Conservation (phyloP, 768 basidiomycete genomes). For the Galerina sulciceps region DNA sequence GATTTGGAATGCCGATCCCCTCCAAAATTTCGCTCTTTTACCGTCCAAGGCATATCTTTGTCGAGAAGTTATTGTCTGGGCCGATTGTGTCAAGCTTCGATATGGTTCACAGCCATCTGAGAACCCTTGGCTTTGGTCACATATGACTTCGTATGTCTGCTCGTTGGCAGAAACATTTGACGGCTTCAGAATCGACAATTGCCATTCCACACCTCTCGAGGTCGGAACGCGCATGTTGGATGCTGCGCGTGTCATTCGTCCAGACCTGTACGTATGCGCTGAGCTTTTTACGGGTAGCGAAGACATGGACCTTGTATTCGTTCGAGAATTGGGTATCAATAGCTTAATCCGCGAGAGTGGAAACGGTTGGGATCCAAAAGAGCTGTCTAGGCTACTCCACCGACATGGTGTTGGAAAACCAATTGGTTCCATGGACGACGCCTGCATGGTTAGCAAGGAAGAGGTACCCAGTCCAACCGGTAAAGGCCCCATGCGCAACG, state of each 20-base stretch:
- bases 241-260: conserved; percentile 84
- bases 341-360: conserved; percentile 94
- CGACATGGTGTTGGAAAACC: conserved; percentile 92
- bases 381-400: conserved; percentile 87
- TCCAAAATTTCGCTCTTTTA: conserved; percentile 90
- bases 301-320: conserved; percentile 91
- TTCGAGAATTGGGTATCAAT: conserved; percentile 91
- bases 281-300: conserved; percentile 97
- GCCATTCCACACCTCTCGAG: conserved; percentile 94
- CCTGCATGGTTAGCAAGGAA: conserved; percentile 76
- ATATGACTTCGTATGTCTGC: conserved; percentile 86
- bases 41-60: conserved; percentile 95
- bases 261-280: conserved; percentile 94
- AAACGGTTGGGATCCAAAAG: conserved; percentile 89
- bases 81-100: conserved; percentile 97
- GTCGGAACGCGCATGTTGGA: conserved; percentile 98
- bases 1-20: conserved; percentile 97
- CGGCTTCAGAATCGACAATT: conserved; percentile 98
- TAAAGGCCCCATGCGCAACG: conserved; percentile 75
- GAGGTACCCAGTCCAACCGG: conserved; percentile 84
- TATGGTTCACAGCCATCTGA: conserved; percentile 81
- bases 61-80: conserved; percentile 97
- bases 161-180: conserved; percentile 85
- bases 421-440: conserved; percentile 94
- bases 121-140: conserved; percentile 94